phyloP scores from a whole-genome alignment of 768 basidiomycete genomes.

The Tricholoma sp. region DNA sequence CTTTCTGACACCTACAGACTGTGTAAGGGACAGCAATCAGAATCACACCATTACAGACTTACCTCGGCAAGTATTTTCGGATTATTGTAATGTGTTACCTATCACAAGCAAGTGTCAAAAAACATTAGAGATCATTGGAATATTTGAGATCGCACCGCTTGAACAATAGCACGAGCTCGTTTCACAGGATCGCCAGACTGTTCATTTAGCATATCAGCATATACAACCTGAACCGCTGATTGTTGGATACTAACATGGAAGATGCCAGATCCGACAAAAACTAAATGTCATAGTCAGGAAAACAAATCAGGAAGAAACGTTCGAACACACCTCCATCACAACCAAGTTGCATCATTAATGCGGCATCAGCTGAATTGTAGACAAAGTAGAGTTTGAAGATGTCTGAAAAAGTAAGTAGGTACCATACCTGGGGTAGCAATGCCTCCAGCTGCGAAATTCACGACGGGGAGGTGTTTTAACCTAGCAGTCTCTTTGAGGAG shows the following conservation, averaged over 20 bases:
- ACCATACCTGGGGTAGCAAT: constrained; percentile 80
- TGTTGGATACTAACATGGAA: constrained; percentile 65
- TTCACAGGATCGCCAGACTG: constrained; percentile 92
- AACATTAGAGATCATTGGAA: background rate
- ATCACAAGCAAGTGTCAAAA: background rate
- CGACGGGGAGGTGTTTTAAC: constrained; percentile 88
- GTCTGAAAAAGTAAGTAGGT: background rate
- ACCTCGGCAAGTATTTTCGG: constrained; percentile 88
- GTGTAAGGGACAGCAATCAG: constrained; percentile 5
- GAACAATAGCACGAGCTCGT: constrained; percentile 92
- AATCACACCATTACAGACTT: constrained; percentile 8
- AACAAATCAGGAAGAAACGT: constrained; percentile 3
- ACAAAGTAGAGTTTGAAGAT: background rate
- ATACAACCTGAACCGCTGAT: background rate
- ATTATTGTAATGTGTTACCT: constrained; percentile 95
- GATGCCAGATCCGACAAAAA: constrained; percentile 97
- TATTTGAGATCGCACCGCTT: constrained; percentile 56
- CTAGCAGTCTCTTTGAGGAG: constrained; percentile 95
- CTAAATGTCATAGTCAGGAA: constrained; percentile 33
- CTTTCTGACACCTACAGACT: constrained; percentile 63
- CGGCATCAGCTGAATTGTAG: constrained; percentile 71
- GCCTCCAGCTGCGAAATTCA: constrained; percentile 95
- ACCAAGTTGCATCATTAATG: constrained; percentile 98
- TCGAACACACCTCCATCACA: constrained; percentile 81
- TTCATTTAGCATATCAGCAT: background rate